Evolutionary conservation across 805 yeast genomes (phyloP).

Genomic region (Hanseniaspora hatyaiensis): DNA sequence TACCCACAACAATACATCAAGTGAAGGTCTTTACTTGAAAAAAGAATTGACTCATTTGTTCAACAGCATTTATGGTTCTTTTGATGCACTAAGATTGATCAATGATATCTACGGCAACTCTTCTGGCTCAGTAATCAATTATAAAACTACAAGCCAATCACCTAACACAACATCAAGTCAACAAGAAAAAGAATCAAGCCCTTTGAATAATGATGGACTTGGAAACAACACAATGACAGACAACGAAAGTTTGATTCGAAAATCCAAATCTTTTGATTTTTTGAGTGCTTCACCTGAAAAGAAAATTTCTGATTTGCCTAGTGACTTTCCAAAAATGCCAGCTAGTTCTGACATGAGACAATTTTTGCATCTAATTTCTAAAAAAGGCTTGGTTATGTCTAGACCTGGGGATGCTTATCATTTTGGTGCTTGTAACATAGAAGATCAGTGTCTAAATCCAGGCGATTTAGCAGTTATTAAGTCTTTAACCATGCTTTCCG

Average conservation of each 20-base stretch:
- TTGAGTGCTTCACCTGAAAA: neutral
- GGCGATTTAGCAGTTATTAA: conserved; percentile 10
- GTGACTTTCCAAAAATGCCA: neutral
- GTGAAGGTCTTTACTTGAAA: conserved; percentile 3
- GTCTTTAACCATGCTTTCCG: conserved; percentile 3
- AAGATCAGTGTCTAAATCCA: conserved; percentile 2
- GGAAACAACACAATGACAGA: neutral
- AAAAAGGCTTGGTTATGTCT: neutral
- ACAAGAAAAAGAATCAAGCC: conserved; percentile 1
- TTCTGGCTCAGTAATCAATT: neutral
- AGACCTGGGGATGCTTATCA: conserved; percentile 2
- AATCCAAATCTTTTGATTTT: neutral
- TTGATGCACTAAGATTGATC: conserved; percentile 13
- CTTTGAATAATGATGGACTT: too few relatives aligned
- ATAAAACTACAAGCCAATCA: neutral
- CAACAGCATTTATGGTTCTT: conserved; percentile 5
- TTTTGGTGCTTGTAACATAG: neutral
- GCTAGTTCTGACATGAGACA: neutral
- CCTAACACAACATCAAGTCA: neutral
- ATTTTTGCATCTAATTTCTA: neutral
- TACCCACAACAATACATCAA: conserved; percentile 8
- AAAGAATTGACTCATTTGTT: conserved; percentile 11
- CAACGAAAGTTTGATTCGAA: too few relatives aligned
- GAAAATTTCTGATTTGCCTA: neutral
- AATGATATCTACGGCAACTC: conserved; percentile 15